A percentile compares a stretch with the other conserved stretches of the same genome.
Evolutionary conservation across 257 asterid genomes (phyloP).

Genomic region (Solanum ahanhuiri): DNA sequence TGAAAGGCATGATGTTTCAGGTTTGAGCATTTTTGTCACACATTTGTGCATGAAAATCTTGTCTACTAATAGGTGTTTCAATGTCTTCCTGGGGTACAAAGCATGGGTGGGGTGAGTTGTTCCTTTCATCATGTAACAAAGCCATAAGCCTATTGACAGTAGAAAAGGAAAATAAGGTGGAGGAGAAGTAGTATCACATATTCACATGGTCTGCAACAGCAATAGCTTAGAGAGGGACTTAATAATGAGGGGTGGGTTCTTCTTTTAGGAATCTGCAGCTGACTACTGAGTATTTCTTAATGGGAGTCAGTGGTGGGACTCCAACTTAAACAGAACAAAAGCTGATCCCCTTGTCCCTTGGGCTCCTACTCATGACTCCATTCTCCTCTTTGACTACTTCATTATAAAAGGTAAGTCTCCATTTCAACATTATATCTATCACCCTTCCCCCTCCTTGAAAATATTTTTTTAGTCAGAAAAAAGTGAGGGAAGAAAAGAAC

Average conservation of each 20-base stretch:
- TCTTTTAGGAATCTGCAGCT: background rate
- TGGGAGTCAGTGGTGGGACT: slow-evolving; percentile 1
- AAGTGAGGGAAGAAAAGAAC: background rate
- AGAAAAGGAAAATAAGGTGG: background rate
- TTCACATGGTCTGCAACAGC: background rate
- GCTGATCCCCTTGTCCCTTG: background rate
- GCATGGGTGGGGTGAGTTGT: background rate
- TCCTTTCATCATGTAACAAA: background rate
- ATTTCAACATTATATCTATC: background rate
- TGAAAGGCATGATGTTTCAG: background rate
- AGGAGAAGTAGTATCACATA: background rate
- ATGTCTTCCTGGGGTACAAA: background rate
- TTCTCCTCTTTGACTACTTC: background rate
- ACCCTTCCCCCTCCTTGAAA: background rate
- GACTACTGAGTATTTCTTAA: background rate
- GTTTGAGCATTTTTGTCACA: background rate
- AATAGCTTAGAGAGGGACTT: background rate
- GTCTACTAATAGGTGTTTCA: background rate
- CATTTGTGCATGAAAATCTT: background rate
- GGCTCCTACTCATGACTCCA: background rate
- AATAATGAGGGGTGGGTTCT: background rate
- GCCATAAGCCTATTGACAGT: background rate
- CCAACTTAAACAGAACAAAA: background rate
- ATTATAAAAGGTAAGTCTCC: background rate
- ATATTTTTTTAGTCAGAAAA: background rate